Conservation (phyloP, 2,329 filamentous ascomycete genomes). For the Neopestalotiopsis sp. region DNA sequence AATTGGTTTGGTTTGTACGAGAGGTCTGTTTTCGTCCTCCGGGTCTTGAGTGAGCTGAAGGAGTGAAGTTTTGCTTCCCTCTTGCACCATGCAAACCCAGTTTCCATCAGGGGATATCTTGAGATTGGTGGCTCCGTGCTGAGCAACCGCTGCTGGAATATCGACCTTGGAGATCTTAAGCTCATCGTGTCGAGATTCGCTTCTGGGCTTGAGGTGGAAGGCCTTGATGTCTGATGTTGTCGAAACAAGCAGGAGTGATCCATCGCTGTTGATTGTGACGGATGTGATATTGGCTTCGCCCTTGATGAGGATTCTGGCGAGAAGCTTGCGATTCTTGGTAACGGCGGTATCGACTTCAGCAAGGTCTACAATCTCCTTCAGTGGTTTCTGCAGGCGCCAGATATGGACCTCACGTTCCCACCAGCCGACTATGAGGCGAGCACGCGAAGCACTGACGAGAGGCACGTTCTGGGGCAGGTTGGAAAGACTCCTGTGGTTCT, state of each 20-base stretch:
- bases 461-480: slow-evolving; percentile 80
- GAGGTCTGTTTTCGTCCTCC: slow-evolving; percentile 39
- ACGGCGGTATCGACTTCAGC: slow-evolving; percentile 45
- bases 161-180: slow-evolving; percentile 75
- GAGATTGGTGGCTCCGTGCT: slow-evolving; percentile 71
- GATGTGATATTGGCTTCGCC: slow-evolving; percentile 86
- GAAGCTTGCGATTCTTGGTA: slow-evolving; percentile 64
- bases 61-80: slow-evolving; percentile 63
- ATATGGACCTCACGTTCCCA: slow-evolving; percentile 89
- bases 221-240: slow-evolving; percentile 78
- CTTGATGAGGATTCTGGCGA: slow-evolving; percentile 70
- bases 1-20: slow-evolving; percentile 48
- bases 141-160: slow-evolving; percentile 60
- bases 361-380: slow-evolving; percentile 50
- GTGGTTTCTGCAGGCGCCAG: slow-evolving; percentile 65
- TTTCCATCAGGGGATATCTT: slow-evolving; percentile 71
- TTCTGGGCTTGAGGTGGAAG: slow-evolving; percentile 68
- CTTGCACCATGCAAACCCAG: slow-evolving; percentile 71
- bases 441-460: slow-evolving; percentile 72
- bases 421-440: slow-evolving; percentile 84
- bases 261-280: slow-evolving; percentile 72
- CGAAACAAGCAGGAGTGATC: slow-evolving; percentile 75
- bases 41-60: slow-evolving; percentile 47
- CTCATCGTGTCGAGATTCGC: slow-evolving; percentile 57
- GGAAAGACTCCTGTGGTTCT: slow-evolving; percentile 83